Evolutionary conservation across 2,329 filamentous ascomycete species (phyloP), one percentile per base, ranked within the genome.

Genomic region (Cladophialophora psammophila): DNA sequence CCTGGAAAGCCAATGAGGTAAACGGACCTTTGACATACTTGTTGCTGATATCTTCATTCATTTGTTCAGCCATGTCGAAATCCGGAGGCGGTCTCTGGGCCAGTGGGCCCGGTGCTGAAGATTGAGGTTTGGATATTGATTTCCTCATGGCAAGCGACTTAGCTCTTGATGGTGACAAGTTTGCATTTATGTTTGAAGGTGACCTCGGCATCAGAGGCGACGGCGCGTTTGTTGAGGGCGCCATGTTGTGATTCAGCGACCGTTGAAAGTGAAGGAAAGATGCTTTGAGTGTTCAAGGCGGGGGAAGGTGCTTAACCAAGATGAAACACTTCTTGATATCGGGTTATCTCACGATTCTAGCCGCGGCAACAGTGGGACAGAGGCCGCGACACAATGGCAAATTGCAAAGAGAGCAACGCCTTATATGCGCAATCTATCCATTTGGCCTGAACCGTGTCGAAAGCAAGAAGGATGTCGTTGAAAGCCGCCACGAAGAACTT

Each of bases 21-120:
- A 26, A 26, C 77, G 36, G 77, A 90, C 91, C 92, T 83, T 96
- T 96, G 72, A 95, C 87, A 78, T 97, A 99, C 83, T 95, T 96
- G 72, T 87, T 86, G 79, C 93, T 93, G 75, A 93, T 91, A 59
- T 91, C 88, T 66, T 92, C 89, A 76, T 94, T 94, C 78, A 94
- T 85, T 76, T 92, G 90, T 79, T 94, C 91, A n/a, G 91, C 80
- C 62, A 83, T 78, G 63, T 83, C 82, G 48, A 77, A 77, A 50
- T 80, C 78, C 38, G 73, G 60, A 52, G 72, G 65, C 18, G 71
- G 69, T 48, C 57, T 66, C 34, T 59, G 59, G 4, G 66, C 58
- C 38, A 70, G 54, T 15, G 69, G 72, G 7, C 53, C 32, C 31
- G 45, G 72, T 60, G 18, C 71, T 67, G 34, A 64, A 55, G 34